Evolutionary conservation across 2,329 filamentous ascomycete species (phyloP).

Genomic region (Exophiala mesophila): DNA sequence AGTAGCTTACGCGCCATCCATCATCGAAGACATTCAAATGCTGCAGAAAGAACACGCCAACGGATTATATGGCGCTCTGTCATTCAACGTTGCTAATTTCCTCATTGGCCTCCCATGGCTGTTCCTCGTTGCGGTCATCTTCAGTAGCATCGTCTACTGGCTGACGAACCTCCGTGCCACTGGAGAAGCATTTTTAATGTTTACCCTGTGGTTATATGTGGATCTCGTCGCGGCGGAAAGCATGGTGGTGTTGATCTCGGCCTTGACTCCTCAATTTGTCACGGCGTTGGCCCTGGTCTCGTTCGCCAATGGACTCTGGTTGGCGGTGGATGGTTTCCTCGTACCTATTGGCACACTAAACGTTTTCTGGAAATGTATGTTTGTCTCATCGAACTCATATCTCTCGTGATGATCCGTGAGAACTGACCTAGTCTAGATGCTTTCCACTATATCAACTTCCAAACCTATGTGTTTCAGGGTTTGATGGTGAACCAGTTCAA

Average conservation of each 20-base stretch:
- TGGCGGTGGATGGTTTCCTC: slow-evolving; percentile 79
- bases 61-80: slow-evolving; percentile 69
- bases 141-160: slow-evolving; percentile 74
- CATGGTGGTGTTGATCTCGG: slow-evolving; percentile 70
- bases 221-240: slow-evolving; percentile 78
- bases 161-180: slow-evolving; percentile 68
- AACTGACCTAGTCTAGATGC: too few relatives aligned
- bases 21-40: slow-evolving; percentile 69
- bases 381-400: background rate
- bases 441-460: slow-evolving; percentile 82
- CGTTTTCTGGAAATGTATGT: slow-evolving; percentile 63
- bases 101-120: slow-evolving; percentile 76
- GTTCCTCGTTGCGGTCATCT: slow-evolving; percentile 70
- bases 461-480: slow-evolving; percentile 75
- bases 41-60: slow-evolving; percentile 76
- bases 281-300: slow-evolving; percentile 72
- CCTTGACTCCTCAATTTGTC: slow-evolving; percentile 73
- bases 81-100: slow-evolving; percentile 75
- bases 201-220: slow-evolving; percentile 79
- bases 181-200: slow-evolving; percentile 65
- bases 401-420: too few relatives aligned
- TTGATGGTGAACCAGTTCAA: slow-evolving; percentile 92
- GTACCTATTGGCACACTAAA: slow-evolving; percentile 69
- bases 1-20: slow-evolving; percentile 78
- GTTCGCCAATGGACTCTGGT: slow-evolving; percentile 86